Percentiles rank a stretch among this genome's conserved stretches.
Evolutionary conservation across 176 grass and related monocot species (phyloP).

Genomic region (Elaeis guineensis): DNA sequence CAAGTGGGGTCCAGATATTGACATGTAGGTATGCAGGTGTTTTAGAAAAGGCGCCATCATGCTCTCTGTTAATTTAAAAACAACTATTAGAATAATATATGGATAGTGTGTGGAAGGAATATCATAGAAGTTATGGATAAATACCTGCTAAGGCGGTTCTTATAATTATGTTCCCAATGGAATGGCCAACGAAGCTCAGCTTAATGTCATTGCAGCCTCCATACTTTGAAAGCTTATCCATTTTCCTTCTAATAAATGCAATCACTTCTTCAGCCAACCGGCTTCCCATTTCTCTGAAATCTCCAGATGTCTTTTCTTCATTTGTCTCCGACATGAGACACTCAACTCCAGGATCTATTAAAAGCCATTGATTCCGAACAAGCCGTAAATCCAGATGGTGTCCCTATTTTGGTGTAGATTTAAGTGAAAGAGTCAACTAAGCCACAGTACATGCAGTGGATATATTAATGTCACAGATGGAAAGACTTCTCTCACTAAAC

Average conservation of each 20-base stretch:
- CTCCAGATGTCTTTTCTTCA: conserved; percentile 83
- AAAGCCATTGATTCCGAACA: conserved; percentile 82
- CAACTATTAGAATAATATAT: background rate
- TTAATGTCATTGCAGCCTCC: conserved; percentile 71
- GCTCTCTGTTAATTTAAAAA: conserved; percentile 41
- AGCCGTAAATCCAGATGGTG: conserved; percentile 89
- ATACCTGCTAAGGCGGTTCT: conserved; percentile 74
- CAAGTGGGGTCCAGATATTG: conserved; percentile 84
- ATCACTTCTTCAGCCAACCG: conserved; percentile 69
- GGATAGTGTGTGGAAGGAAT: too few species aligned
- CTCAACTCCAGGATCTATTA: conserved; percentile 76
- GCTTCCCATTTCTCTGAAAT: conserved; percentile 87
- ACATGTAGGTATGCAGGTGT: conserved; percentile 82
- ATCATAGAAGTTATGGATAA: conserved; percentile 13
- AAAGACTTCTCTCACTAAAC: too few species aligned
- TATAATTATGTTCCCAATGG: conserved; percentile 94
- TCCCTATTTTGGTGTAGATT: conserved; percentile 37
- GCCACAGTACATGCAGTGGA: background rate
- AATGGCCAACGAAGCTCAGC: conserved; percentile 86
- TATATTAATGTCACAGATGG: too few species aligned
- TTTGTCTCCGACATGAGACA: conserved; percentile 85
- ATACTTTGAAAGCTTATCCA: conserved; percentile 57
- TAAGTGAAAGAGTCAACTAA: conserved; percentile 5
- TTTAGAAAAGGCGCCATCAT: conserved; percentile 60
- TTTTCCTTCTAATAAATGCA: conserved; percentile 48